A percentile compares a stretch with the other conserved stretches of the same genome.
These are phyloP conservation scores for Dictyostelium gargantuum DNA, from an alignment of 208 protist species.

Conservation along the genomic window DNA sequence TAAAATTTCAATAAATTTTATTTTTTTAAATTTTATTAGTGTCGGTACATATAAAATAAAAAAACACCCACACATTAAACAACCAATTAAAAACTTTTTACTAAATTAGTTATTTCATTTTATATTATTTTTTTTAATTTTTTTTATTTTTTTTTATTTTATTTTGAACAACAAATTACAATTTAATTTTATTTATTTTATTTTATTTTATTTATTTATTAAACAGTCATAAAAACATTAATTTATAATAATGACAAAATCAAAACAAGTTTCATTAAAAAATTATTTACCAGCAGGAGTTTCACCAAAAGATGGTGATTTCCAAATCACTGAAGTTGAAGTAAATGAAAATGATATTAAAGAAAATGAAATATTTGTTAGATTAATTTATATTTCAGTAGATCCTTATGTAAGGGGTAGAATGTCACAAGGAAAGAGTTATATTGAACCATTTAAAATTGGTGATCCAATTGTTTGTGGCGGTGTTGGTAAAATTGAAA, in stretches of 20 bases:
- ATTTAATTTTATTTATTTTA: not conserved
- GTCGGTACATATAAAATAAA: too few relatives aligned
- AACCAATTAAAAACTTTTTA: too few relatives aligned
- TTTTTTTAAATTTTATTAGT: too few relatives aligned
- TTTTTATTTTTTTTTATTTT: not conserved
- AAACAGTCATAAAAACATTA: too few relatives aligned
- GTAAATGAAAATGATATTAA: not conserved
- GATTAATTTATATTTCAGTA: slow-evolving; percentile 8
- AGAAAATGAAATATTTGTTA: slow-evolving; percentile 42
- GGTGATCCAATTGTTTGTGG: not conserved
- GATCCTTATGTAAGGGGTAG: slow-evolving; percentile 60
- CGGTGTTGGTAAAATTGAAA: not conserved
- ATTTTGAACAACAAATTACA: too few relatives aligned
- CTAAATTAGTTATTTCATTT: too few relatives aligned
- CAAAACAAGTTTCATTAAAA: not conserved
- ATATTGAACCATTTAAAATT: not conserved
- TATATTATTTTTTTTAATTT: too few relatives aligned
- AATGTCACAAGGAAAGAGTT: not conserved
- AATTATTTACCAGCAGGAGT: not conserved
- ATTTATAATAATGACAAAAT: not conserved
- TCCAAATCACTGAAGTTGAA: not conserved
- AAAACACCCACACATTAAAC: too few relatives aligned
- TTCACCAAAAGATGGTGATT: not conserved
- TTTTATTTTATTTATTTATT: not conserved
- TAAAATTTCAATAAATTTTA: too few relatives aligned